Conservation (phyloP, 192 early-diverging fungal genomes). For the Spinellus fusiger region DNA sequence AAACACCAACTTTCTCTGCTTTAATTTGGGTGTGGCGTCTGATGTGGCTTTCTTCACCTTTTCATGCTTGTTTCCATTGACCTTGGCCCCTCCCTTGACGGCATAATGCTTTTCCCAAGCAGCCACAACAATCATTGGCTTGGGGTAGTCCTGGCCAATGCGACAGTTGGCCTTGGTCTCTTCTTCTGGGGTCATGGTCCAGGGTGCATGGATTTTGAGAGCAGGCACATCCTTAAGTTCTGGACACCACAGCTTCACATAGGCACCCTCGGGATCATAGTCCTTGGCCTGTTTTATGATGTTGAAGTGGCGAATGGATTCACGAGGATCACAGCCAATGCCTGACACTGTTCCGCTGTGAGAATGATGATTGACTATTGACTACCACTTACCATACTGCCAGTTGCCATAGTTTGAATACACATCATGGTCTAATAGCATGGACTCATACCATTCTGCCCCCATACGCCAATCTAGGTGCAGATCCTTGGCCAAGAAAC, state of each 20-base stretch:
- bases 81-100: background rate
- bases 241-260: constrained; percentile 29
- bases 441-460: constrained; percentile 34
- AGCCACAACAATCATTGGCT: constrained; percentile 5
- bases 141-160: constrained; percentile 11
- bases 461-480: constrained; percentile 28
- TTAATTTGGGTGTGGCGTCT: background rate
- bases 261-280: constrained; percentile 34
- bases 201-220: background rate
- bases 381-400: constrained; percentile 25
- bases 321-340: constrained; percentile 36
- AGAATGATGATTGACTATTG: background rate
- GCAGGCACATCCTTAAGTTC: constrained; percentile 17
- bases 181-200: constrained; percentile 4
- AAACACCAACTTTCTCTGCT: background rate
- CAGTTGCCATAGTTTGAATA: constrained; percentile 42
- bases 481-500: constrained; percentile 34
- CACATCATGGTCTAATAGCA: constrained; percentile 36
- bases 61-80: background rate
- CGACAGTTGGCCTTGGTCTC: constrained; percentile 1
- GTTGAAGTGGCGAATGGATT: constrained; percentile 28
- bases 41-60: background rate
- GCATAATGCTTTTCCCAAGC: constrained; percentile 7
- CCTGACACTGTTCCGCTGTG: constrained; percentile 22
- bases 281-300: constrained; percentile 37